Evolutionary conservation across 1,284 basidiomycete species (phyloP).

Genomic region (Ustilago cynodontis): DNA sequence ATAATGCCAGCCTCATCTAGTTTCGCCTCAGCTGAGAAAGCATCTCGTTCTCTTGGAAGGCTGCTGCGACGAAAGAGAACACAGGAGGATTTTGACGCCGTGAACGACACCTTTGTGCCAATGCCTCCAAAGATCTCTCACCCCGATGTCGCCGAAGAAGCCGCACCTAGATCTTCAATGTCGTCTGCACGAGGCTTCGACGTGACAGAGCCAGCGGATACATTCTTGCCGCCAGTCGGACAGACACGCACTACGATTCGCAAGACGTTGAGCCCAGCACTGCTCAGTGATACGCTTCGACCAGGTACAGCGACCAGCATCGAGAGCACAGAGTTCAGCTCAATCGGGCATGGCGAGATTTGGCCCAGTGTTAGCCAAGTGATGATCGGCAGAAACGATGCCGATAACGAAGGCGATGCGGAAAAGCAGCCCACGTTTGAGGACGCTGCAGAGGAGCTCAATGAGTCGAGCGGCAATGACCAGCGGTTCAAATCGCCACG

Average conservation of each 20-base stretch:
- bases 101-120: slow-evolving; percentile 23
- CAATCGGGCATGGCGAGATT: not conserved
- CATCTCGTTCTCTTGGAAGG: slow-evolving; percentile 21
- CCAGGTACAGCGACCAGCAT: slow-evolving; percentile 15
- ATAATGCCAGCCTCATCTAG: slow-evolving; percentile 12
- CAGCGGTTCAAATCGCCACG: slow-evolving; percentile 31
- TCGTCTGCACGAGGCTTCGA: slow-evolving; percentile 37
- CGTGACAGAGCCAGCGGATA: slow-evolving; percentile 5
- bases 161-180: slow-evolving; percentile 35
- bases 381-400: not conserved
- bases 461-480: slow-evolving; percentile 1
- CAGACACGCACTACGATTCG: slow-evolving; percentile 39
- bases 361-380: not conserved
- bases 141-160: slow-evolving; percentile 21
- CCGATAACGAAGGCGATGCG: not conserved
- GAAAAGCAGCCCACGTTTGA: not conserved
- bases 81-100: slow-evolving; percentile 16
- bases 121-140: slow-evolving; percentile 25
- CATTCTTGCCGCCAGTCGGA: not conserved
- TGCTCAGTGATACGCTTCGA: slow-evolving; percentile 31
- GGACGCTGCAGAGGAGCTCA: slow-evolving; percentile 18
- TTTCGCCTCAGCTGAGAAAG: slow-evolving; percentile 30
- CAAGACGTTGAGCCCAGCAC: slow-evolving; percentile 45
- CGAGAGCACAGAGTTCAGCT: not conserved
- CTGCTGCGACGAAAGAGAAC: slow-evolving; percentile 30